A percentile compares a stretch with the other conserved stretches of the same genome.
phyloP scores from a whole-genome alignment of 164 flowering plant genomes.

The Houttuynia cordata region DNA sequence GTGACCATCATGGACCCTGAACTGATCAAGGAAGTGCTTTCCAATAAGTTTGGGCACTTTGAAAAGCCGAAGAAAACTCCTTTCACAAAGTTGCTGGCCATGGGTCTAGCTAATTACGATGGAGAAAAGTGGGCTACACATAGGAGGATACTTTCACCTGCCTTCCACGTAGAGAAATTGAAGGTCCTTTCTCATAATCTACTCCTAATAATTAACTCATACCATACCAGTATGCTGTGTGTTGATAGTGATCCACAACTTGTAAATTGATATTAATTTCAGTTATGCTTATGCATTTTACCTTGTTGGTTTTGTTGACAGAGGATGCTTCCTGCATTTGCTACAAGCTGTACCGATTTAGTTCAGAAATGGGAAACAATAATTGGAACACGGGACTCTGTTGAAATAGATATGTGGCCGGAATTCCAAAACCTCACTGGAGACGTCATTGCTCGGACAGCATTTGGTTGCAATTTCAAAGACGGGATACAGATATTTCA shows the following conservation, averaged over 20 bases:
- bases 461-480: conserved; percentile 43
- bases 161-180: conserved; percentile 36
- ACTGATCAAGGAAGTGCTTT: conserved; percentile 20
- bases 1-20: conserved; percentile 32
- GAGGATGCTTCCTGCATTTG: conserved; percentile 33
- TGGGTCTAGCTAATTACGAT: conserved; percentile 23
- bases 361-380: conserved; percentile 27
- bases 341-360: conserved; percentile 19
- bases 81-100: conserved; percentile 11
- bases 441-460: conserved; percentile 38
- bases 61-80: conserved; percentile 31
- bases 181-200: conserved; percentile 16
- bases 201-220: neutral
- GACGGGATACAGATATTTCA: conserved; percentile 40
- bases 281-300: too few species aligned
- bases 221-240: too few species aligned
- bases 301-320: conserved; percentile 3
- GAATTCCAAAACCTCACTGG: conserved; percentile 27
- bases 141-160: conserved; percentile 27
- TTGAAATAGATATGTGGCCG: conserved; percentile 39
- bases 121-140: conserved; percentile 38
- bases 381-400: conserved; percentile 10
- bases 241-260: neutral
- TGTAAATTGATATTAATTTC: neutral
- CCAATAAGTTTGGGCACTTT: conserved; percentile 26